These are phyloP conservation scores for Fusarium multiceps DNA, from an alignment of 2,329 filamentous ascomycete species.

Conservation along the genomic window DNA sequence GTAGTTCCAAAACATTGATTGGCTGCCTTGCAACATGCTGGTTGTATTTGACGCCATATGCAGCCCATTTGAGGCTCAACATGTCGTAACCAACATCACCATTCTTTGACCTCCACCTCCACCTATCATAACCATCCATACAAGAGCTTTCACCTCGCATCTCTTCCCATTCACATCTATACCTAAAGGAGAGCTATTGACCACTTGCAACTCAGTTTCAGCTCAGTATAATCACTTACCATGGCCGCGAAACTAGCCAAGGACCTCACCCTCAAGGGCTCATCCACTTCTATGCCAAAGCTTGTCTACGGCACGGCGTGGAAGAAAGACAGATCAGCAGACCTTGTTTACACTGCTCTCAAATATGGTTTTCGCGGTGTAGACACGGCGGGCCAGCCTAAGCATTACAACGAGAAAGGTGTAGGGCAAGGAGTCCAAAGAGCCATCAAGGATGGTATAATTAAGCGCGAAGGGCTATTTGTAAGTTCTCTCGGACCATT, in stretches of 20 bases:
- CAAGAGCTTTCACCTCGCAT: not conserved
- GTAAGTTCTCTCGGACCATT: constrained; percentile 54
- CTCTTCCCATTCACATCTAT: too few species aligned
- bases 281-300: constrained; percentile 58
- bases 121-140: not conserved
- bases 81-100: constrained; percentile 11
- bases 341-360: constrained; percentile 76
- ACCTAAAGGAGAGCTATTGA: not conserved
- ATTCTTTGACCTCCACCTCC: not conserved
- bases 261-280: constrained; percentile 49
- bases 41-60: constrained; percentile 13
- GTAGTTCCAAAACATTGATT: constrained; percentile 10
- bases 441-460: constrained; percentile 68
- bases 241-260: constrained; percentile 46
- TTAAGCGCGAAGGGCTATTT: constrained; percentile 69
- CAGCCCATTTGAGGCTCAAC: constrained; percentile 28
- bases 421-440: constrained; percentile 74
- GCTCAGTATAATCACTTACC: not conserved
- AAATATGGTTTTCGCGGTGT: constrained; percentile 76
- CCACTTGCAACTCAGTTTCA: too few species aligned
- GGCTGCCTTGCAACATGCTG: constrained; percentile 11
- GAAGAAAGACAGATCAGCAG: constrained; percentile 77
- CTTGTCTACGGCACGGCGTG: constrained; percentile 86
- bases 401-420: constrained; percentile 79
- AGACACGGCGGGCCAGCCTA: constrained; percentile 82